Percentiles rank a stretch among this genome's conserved stretches.
phyloP scores from a whole-genome alignment of 2,329 filamentous ascomycete genomes.

The Hortaea werneckii region DNA sequence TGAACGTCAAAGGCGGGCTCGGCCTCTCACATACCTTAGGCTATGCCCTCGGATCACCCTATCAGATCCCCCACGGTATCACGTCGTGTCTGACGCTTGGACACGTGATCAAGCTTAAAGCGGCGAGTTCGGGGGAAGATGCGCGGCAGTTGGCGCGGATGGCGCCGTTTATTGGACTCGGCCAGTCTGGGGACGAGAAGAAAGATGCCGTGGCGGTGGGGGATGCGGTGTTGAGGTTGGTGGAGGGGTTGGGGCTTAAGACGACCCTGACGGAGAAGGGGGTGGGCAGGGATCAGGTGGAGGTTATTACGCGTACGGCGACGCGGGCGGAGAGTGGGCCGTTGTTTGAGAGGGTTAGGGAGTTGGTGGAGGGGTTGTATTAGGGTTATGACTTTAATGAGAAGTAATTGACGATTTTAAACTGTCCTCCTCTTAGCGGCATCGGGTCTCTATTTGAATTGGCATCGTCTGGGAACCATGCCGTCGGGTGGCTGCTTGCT shows the following conservation, averaged over 20 bases:
- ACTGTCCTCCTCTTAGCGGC: too few relatives aligned
- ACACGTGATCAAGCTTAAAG: conserved; percentile 45
- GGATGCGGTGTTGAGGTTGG: conserved; percentile 34
- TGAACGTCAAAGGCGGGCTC: conserved; percentile 41
- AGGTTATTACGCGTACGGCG: conserved; percentile 34
- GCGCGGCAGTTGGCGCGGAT: conserved; percentile 38
- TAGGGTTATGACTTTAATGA: conserved; percentile 6
- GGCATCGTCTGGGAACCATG: too few relatives aligned
- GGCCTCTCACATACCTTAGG: conserved; percentile 35
- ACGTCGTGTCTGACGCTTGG: conserved; percentile 46
- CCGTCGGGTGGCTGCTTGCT: too few relatives aligned
- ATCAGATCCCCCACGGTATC: conserved; percentile 47
- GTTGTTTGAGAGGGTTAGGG: conserved; percentile 33
- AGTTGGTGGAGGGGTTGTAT: conserved; percentile 35
- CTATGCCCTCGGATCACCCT: conserved; percentile 46
- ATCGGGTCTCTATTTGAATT: too few relatives aligned
- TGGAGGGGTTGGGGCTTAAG: conserved; percentile 34
- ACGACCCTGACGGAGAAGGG: conserved; percentile 37
- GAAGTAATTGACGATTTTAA: too few relatives aligned
- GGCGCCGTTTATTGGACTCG: conserved; percentile 34
- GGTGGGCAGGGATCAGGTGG: conserved; percentile 32
- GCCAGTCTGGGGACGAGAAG: conserved; percentile 28
- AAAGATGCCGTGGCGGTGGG: conserved; percentile 37
- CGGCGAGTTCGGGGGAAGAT: conserved; percentile 30
- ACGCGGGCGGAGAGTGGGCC: conserved; percentile 34